Evolutionary conservation across 2,329 filamentous ascomycete genomes (phyloP).

Genomic region (Emydomyces testavorans): DNA sequence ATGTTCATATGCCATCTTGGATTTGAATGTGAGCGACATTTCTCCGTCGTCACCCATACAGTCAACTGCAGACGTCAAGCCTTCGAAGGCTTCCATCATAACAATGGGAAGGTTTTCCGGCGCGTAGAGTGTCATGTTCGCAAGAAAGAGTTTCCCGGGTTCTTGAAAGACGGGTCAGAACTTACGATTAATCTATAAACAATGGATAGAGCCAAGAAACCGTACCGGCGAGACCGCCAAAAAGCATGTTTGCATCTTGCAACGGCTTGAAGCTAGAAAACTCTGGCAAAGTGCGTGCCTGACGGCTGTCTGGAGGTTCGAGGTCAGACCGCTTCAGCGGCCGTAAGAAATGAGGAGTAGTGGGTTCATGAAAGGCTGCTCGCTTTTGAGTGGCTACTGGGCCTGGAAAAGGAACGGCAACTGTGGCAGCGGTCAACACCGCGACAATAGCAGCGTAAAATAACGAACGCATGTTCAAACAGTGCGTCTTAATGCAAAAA

Average conservation of each 20-base stretch:
- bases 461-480: constrained; percentile 10
- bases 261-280: constrained; percentile 19
- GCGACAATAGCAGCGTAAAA: constrained; percentile 10
- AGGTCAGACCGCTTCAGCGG: constrained; percentile 8
- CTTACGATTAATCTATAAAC: background rate
- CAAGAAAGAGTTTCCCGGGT: constrained; percentile 20
- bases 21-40: constrained; percentile 24
- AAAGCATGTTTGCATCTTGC: constrained; percentile 20
- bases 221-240: constrained; percentile 21
- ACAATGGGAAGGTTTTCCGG: constrained; percentile 21
- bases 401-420: constrained; percentile 10
- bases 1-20: constrained; percentile 22
- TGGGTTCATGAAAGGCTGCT: constrained; percentile 1
- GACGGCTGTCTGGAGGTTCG: constrained; percentile 5
- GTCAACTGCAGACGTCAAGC: constrained; percentile 22
- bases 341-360: background rate
- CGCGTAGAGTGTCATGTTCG: constrained; percentile 27
- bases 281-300: constrained; percentile 16
- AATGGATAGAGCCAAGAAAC: background rate
- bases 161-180: constrained; percentile 10
- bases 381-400: background rate
- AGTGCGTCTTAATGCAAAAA: background rate
- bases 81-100: constrained; percentile 27
- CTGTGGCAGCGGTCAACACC: constrained; percentile 9
- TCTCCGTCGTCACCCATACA: constrained; percentile 21